Evolutionary conservation across 352 stramenopile species (phyloP).

Genomic region (Thalassiosira sp.): DNA sequence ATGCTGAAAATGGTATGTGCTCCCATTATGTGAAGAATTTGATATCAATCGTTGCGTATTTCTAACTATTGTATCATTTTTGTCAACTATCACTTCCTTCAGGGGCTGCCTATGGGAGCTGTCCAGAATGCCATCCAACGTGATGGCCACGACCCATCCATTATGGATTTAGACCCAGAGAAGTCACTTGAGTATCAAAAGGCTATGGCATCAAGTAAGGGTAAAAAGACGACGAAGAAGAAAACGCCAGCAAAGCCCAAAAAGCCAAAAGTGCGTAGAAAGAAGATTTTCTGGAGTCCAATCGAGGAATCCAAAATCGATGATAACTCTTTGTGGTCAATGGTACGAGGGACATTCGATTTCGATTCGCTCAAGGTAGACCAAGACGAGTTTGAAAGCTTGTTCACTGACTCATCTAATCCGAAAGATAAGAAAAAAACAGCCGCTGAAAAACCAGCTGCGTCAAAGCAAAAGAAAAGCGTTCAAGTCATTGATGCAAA

Average conservation of each 20-base stretch:
- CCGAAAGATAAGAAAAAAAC: conserved; percentile 67
- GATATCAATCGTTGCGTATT: not conserved
- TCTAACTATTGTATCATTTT: conserved; percentile 3
- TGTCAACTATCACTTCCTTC: conserved; percentile 2
- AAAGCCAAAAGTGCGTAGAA: conserved; percentile 72
- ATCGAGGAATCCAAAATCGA: conserved; percentile 79
- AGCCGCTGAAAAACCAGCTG: conserved; percentile 21
- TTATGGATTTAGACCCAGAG: conserved; percentile 80
- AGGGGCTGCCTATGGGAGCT: conserved; percentile 82
- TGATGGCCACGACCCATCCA: conserved; percentile 76
- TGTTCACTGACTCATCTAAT: conserved; percentile 81
- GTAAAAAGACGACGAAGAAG: conserved; percentile 64
- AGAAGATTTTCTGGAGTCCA: conserved; percentile 84
- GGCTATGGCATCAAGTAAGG: conserved; percentile 36
- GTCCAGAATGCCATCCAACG: conserved; percentile 92
- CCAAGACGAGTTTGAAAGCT: conserved; percentile 78
- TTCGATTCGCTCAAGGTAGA: conserved; percentile 82
- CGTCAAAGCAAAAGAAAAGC: conserved; percentile 73
- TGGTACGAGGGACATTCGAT: conserved; percentile 66
- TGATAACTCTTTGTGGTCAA: conserved; percentile 88
- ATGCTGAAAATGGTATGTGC: conserved; percentile 71
- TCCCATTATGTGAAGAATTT: not conserved
- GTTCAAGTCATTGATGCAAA: conserved; percentile 90
- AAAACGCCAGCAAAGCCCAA: conserved; percentile 46
- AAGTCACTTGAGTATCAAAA: conserved; percentile 70